These are phyloP conservation scores for Pelargonium fulgidum DNA, from an alignment of 441 rosid species.

Conservation along the genomic window DNA sequence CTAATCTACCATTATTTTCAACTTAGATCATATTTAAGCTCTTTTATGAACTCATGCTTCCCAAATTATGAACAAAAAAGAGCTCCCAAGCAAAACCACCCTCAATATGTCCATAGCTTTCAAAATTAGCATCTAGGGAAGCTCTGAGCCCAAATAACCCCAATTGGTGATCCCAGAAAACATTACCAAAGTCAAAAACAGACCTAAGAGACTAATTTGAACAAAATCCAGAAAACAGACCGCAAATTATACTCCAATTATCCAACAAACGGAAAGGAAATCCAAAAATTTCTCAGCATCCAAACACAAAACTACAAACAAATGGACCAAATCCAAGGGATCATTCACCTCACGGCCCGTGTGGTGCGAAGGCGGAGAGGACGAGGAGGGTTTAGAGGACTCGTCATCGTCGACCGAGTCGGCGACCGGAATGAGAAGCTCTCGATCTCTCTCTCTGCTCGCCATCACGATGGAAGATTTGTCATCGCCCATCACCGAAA, in stretches of 20 bases:
- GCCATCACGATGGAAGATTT: constrained; percentile 63
- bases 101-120: neutral
- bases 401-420: constrained; percentile 37
- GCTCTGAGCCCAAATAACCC: neutral
- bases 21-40: too few species aligned
- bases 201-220: neutral
- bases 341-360: constrained; percentile 70
- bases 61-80: neutral
- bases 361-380: constrained; percentile 57
- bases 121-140: constrained; percentile 15
- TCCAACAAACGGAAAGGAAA: neutral
- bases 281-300: neutral
- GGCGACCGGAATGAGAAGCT: constrained; percentile 84
- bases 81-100: neutral
- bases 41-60: too few species aligned
- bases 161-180: neutral
- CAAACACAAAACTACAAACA: neutral
- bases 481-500: constrained; percentile 63
- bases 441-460: constrained; percentile 65
- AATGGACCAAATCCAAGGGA: neutral
- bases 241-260: neutral
- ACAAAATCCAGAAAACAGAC: neutral
- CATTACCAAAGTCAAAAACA: constrained; percentile 3
- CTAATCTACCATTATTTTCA: too few species aligned
- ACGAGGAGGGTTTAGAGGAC: constrained; percentile 60